These are phyloP conservation scores for Hawksworthiomyces lignivorus DNA, from an alignment of 2,329 filamentous ascomycete species.

Conservation along the genomic window DNA sequence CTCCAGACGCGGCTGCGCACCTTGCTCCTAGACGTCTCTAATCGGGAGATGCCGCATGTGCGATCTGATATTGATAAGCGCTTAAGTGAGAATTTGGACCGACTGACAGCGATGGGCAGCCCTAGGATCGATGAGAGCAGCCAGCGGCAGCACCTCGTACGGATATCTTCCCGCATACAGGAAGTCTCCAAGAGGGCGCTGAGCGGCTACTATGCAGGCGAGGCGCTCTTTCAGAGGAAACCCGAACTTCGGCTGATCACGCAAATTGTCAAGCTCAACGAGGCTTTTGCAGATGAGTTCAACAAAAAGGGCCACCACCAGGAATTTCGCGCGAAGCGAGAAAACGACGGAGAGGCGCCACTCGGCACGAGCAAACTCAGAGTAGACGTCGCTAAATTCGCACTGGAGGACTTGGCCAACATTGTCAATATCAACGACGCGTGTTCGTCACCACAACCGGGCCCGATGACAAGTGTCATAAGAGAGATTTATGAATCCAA, in stretches of 20 bases:
- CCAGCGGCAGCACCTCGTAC: conserved; percentile 29
- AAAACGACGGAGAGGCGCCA: conserved; percentile 9
- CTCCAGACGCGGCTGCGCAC: conserved; percentile 28
- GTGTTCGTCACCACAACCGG: conserved; percentile 9
- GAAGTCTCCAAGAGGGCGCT: conserved; percentile 23
- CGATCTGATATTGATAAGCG: conserved; percentile 20
- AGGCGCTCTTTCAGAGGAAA: conserved; percentile 22
- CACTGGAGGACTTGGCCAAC: conserved; percentile 20
- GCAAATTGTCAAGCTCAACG: conserved; percentile 28
- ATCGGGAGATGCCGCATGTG: conserved; percentile 29
- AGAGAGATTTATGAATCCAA: conserved; percentile 32
- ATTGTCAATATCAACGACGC: conserved; percentile 21
- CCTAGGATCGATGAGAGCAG: conserved; percentile 19
- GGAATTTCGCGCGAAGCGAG: conserved; percentile 2
- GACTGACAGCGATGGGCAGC: conserved; percentile 24
- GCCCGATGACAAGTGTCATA: conserved; percentile 38
- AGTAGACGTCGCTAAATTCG: no score
- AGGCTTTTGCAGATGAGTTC: conserved; percentile 26
- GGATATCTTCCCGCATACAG: conserved; percentile 25
- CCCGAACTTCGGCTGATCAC: conserved; percentile 29
- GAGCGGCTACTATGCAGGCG: conserved; percentile 26
- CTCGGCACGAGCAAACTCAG: no score
- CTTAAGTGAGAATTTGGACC: conserved; percentile 7
- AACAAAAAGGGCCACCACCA: conserved; percentile 21
- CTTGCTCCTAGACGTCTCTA: conserved; percentile 34